These are phyloP conservation scores for Colletotrichum gigasporum DNA, from an alignment of 2,329 filamentous ascomycete species.

Conservation along the genomic window DNA sequence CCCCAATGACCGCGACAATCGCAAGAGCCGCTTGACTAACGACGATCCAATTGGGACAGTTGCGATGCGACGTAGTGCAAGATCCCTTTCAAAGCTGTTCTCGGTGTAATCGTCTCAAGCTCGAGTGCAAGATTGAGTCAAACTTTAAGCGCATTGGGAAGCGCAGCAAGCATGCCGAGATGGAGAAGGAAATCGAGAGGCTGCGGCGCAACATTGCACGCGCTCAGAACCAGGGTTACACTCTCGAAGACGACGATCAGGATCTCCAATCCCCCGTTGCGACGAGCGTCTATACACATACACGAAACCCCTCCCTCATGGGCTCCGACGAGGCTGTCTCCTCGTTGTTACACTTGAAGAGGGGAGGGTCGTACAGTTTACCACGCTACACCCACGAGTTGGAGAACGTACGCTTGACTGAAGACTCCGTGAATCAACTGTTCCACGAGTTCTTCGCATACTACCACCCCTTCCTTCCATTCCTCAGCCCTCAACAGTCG, in stretches of 20 bases:
- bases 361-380: slow-evolving; percentile 69
- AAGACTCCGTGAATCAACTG: slow-evolving; percentile 69
- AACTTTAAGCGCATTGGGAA: slow-evolving; percentile 89
- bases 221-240: slow-evolving; percentile 68
- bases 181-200: slow-evolving; percentile 83
- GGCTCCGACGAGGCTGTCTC: slow-evolving; percentile 75
- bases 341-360: slow-evolving; percentile 72
- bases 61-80: slow-evolving; percentile 86
- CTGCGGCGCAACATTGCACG: slow-evolving; percentile 69
- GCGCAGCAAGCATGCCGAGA: slow-evolving; percentile 83
- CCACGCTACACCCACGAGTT: slow-evolving; percentile 69
- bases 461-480: slow-evolving; percentile 82
- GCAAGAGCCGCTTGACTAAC: slow-evolving; percentile 5
- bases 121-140: slow-evolving; percentile 86
- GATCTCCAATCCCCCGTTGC: slow-evolving; percentile 68
- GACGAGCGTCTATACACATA: slow-evolving; percentile 66
- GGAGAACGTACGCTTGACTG: slow-evolving; percentile 71
- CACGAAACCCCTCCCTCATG: slow-evolving; percentile 71
- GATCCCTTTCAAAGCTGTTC: slow-evolving; percentile 82
- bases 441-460: slow-evolving; percentile 79
- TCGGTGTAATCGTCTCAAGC: slow-evolving; percentile 80
- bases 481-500: slow-evolving; percentile 72
- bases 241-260: slow-evolving; percentile 63
- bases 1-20: neutral
- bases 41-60: slow-evolving; percentile 51